Base-by-base conservation (phyloP, 208 protist genomes). In the Porcisia hertigi region DNA sequence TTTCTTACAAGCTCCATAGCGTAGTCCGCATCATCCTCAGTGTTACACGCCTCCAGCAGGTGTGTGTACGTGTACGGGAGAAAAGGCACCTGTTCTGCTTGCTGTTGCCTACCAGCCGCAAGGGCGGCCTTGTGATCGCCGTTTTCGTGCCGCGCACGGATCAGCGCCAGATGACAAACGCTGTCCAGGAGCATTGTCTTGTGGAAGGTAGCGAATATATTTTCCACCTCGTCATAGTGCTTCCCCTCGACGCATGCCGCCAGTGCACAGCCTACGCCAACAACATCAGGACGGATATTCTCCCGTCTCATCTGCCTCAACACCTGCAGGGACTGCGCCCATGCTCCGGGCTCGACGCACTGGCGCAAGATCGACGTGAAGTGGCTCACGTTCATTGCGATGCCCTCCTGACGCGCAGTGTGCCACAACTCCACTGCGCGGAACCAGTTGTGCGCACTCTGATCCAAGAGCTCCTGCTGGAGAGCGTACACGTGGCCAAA, bases 401-500 rank as follows among this genome's bases (percentile, higher is more conserved):
- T 80, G 16, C 92, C 92, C 62, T 97, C 92, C 60, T 91, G 83
- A 7, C 92, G 87, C 2, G 92, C 92, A 1, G 88, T 90, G 81
- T 97, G 90, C 86, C 89, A 97, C 76, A 97, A 73, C 81, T 97
- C 92, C 59, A 86, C 75, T 25, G 92, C 92, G 30, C 89, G 83
- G 70, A 95, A 97, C 91, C 92, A 97, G 65, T 94, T 88, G 66
- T 85, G 86, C 34, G 86, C 83, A 30, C 87, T 73, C 16, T 86
- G 80, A 74, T 93, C 82, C 14, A 95, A 88, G 69, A 97, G 81
- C 79, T 97, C 90, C 79, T 93, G 88, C 75, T 97, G 92, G 30
- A 97, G 83, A 16, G 90, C 89, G 78, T 97, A 97, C 34, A 97
- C 88, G 83, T 97, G 90, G 12, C 92, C 92, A 71, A 97, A 98